Base-by-base conservation (phyloP, 192 early-diverging fungal species). In the Coemansia sp. region DNA sequence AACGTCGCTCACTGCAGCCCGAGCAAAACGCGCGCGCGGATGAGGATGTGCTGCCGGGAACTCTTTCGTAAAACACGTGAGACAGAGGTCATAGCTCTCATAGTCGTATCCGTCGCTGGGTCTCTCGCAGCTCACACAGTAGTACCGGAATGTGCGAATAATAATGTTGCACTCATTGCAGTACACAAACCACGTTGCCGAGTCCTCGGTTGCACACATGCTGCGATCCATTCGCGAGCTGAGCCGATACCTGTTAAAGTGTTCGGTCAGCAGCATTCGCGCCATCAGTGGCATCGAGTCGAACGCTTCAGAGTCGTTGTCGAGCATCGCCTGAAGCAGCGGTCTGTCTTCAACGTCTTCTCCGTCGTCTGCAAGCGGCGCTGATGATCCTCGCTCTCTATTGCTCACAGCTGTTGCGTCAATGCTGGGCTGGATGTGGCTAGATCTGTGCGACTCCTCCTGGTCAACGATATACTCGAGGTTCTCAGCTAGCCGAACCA, bases 121-220 rank as follows among this genome's bases (percentile, higher is more conserved):
- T 15, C 68, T 71, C 70, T 96, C 93, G 63, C 93, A 96, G 53
- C 86, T 86, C 18, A 85, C 89, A 64, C 93, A 96, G 62, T 89
- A 96, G 66, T 89, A 94, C 52, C 90, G 71, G 56, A 88, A 89
- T 37, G 92, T 88, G 40, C 86, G 84, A 62, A 95, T 92, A 8
- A 87, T 81, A n/a, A 90, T 76, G 40, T 83, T 79, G 68, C 93
- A 95, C 63, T 83, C 81, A 56, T 93, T 87, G 74, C 93, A 95
- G 55, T 86, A 85, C 20, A 92, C 85, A 40, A 82, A 82, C 86
- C 85, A 88, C 25, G 79, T 70, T 0, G 68, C 68, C 25, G 77
- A 83, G 68, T 86, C 75, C 18, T 70, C 59, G 4, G 38, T 63
- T 12, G 59, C 58, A 4, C 56, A 34, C 6, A 17, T 17, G 11